Evolutionary conservation across 2,329 filamentous ascomycete species (phyloP).

Genomic region (Chalara sp.): DNA sequence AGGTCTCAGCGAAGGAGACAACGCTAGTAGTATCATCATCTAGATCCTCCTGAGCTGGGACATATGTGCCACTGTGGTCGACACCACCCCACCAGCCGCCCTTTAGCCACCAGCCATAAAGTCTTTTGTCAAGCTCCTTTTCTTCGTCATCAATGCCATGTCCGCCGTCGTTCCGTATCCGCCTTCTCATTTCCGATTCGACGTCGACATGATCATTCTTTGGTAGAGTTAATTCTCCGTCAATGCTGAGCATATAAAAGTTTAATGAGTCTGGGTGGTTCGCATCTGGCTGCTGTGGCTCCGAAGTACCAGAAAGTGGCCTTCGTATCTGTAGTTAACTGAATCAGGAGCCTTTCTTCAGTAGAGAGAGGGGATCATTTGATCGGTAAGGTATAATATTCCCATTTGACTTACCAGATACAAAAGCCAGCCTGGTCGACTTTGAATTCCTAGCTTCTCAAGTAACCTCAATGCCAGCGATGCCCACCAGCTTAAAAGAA

Average conservation of each 20-base stretch:
- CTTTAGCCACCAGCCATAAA: constrained; percentile 80
- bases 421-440: constrained; percentile 58
- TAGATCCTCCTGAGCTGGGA: constrained; percentile 45
- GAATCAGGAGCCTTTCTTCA: no score
- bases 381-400: no score
- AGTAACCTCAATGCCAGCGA: constrained; percentile 34
- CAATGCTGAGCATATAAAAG: constrained; percentile 46
- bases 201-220: constrained; percentile 66
- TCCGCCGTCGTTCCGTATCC: constrained; percentile 38
- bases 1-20: constrained; percentile 48
- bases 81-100: constrained; percentile 81
- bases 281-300: constrained; percentile 9
- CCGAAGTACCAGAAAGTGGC: constrained; percentile 16
- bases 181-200: constrained; percentile 68
- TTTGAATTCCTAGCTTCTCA: constrained; percentile 50
- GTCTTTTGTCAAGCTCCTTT: constrained; percentile 59
- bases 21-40: constrained; percentile 75
- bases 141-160: constrained; percentile 46
- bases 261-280: constrained; percentile 32
- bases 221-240: constrained; percentile 48
- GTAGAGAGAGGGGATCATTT: no score
- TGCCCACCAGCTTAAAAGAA: constrained; percentile 44
- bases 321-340: constrained; percentile 6
- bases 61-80: constrained; percentile 76
- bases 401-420: constrained; percentile 15